Evolutionary conservation across 2,329 filamentous ascomycete species (phyloP).

Genomic region (Botryosphaeria dothidea): DNA sequence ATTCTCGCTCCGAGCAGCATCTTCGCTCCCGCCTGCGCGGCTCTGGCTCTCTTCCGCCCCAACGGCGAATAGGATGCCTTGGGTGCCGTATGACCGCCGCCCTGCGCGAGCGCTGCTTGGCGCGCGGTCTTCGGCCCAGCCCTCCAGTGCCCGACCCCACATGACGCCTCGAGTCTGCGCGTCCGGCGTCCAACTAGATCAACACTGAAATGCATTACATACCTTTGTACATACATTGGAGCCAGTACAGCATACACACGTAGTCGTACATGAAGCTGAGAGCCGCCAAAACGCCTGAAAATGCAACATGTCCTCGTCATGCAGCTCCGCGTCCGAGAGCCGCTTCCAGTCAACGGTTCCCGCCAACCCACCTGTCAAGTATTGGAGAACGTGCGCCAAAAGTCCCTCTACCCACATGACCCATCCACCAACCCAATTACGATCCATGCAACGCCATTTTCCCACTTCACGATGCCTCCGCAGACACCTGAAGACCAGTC

Average conservation of each 20-base stretch:
- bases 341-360: not conserved
- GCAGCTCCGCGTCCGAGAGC: not conserved
- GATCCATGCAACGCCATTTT: conserved; percentile 7
- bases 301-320: not conserved
- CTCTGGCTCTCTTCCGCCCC: not conserved
- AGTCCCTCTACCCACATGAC: conserved; percentile 13
- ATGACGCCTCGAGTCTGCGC: not conserved
- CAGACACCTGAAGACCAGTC: conserved; percentile 27
- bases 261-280: conserved; percentile 15
- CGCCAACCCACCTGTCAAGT: not conserved
- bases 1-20: not conserved
- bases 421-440: conserved; percentile 11
- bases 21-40: not conserved
- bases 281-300: conserved; percentile 10
- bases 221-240: not conserved
- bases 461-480: conserved; percentile 10
- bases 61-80: conserved; percentile 1
- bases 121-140: not conserved
- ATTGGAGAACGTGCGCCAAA: conserved; percentile 16
- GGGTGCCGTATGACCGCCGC: not conserved
- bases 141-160: conserved; percentile 7
- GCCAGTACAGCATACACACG: not conserved
- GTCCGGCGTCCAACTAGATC: not conserved
- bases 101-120: not conserved
- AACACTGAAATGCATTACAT: conserved; percentile 5